Percentiles rank a stretch among this genome's conserved stretches.
Evolutionary conservation across 441 rosid species (phyloP).

Genomic region (Hypseocharis bilobata): DNA sequence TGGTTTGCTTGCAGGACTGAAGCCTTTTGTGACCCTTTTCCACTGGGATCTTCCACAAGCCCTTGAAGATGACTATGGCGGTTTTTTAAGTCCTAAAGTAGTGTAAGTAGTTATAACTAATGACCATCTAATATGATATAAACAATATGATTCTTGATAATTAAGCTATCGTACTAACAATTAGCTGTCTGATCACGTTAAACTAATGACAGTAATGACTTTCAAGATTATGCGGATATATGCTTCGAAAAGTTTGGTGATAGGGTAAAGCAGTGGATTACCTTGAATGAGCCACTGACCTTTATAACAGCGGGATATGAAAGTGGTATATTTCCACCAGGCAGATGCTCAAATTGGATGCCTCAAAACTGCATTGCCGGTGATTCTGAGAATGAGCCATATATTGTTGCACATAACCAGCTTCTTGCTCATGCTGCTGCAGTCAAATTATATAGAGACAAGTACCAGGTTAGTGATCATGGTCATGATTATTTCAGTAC

Average conservation of each 20-base stretch:
- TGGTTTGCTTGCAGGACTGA: constrained; percentile 25
- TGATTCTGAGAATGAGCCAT: constrained; percentile 53
- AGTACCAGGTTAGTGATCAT: constrained; percentile 37
- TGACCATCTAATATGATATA: background rate
- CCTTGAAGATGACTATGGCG: constrained; percentile 46
- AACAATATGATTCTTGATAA: background rate
- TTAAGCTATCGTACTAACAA: background rate
- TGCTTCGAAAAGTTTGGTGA: constrained; percentile 56
- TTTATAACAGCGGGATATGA: constrained; percentile 33
- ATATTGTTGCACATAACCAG: constrained; percentile 36
- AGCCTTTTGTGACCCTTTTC: constrained; percentile 41
- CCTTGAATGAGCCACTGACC: constrained; percentile 48
- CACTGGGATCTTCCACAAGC: constrained; percentile 53
- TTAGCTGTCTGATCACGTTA: background rate
- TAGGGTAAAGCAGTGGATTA: constrained; percentile 64
- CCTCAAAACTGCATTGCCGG: constrained; percentile 33
- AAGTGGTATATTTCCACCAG: constrained; percentile 30
- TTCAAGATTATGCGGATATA: constrained; percentile 32
- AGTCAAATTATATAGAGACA: constrained; percentile 33
- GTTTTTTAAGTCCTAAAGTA: constrained; percentile 35
- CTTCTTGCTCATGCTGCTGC: constrained; percentile 66
- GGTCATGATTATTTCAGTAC: too few species aligned
- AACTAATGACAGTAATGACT: constrained; percentile 44
- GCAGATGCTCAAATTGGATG: constrained; percentile 42
- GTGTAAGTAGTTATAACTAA: constrained; percentile 27